Evolutionary conservation across 345 rosid species (phyloP).

Genomic region (Euclidium syriacum): DNA sequence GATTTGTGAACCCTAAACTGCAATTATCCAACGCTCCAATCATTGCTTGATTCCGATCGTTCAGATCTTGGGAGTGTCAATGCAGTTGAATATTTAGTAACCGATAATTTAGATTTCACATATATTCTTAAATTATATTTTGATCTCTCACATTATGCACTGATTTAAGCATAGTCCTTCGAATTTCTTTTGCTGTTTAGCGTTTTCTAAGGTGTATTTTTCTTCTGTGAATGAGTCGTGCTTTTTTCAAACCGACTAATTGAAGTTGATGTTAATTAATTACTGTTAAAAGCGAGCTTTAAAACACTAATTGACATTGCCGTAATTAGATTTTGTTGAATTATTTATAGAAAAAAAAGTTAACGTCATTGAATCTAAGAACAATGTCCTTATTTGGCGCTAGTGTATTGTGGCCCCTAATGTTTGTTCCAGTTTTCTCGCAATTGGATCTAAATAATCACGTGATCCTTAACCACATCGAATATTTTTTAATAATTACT

Average conservation of each 20-base stretch:
- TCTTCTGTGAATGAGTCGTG: neutral
- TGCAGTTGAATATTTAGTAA: neutral
- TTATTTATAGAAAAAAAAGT: neutral
- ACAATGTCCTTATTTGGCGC: slow-evolving; percentile 8
- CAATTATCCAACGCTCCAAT: too few relatives aligned
- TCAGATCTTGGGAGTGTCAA: neutral
- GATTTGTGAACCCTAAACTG: too few relatives aligned
- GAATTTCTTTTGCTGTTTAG: neutral
- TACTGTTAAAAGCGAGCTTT: slow-evolving; percentile 22
- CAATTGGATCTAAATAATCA: neutral
- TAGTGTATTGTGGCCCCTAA: slow-evolving; percentile 9
- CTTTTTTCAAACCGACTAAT: neutral
- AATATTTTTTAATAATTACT: neutral
- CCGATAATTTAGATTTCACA: neutral
- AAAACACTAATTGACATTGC: slow-evolving; percentile 7
- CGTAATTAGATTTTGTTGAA: neutral
- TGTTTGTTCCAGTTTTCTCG: slow-evolving; percentile 12
- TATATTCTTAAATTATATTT: neutral
- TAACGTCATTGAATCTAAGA: neutral
- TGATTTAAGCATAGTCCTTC: neutral
- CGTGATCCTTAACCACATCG: slow-evolving; percentile 11
- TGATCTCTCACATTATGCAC: neutral
- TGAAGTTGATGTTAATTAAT: neutral
- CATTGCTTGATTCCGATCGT: neutral
- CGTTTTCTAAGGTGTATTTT: too few relatives aligned